Conservation (phyloP, 2,329 filamentous ascomycete species). For the Ophiosphaerella narmari region DNA sequence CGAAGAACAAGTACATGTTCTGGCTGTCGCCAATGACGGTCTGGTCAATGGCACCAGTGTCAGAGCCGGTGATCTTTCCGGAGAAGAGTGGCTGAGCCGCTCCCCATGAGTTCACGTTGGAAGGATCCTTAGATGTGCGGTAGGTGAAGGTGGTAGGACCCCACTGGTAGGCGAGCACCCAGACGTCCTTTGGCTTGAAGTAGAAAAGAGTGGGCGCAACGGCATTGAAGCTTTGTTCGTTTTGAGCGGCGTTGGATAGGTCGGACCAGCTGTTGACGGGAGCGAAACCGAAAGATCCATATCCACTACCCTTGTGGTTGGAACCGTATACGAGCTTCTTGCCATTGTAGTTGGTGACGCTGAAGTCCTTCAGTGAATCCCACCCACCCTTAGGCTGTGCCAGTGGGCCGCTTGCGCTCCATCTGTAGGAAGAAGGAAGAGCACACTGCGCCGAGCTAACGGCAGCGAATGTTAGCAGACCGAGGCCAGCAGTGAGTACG, state of each 20-base stretch:
- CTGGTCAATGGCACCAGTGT: slow-evolving; percentile 65
- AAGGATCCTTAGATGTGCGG: slow-evolving; percentile 62
- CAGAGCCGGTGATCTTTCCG: slow-evolving; percentile 57
- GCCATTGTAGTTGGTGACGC: slow-evolving; percentile 58
- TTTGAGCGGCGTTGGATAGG: slow-evolving; percentile 60
- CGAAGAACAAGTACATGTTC: slow-evolving; percentile 71
- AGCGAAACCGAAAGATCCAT: slow-evolving; percentile 64
- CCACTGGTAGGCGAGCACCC: slow-evolving; percentile 72
- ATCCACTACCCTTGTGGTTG: slow-evolving; percentile 51
- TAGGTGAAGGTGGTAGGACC: slow-evolving; percentile 64
- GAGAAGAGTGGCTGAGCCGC: slow-evolving; percentile 60
- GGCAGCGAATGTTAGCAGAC: slow-evolving; percentile 14
- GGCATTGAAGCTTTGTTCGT: slow-evolving; percentile 50
- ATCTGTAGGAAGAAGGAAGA: slow-evolving; percentile 61
- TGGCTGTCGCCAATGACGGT: slow-evolving; percentile 64
- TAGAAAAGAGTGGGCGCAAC: slow-evolving; percentile 68
- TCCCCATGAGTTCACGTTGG: slow-evolving; percentile 63
- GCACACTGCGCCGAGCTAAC: slow-evolving; percentile 46
- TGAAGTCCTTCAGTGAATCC: slow-evolving; percentile 68
- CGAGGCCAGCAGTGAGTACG: slow-evolving; percentile 4
- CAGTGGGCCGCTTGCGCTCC: slow-evolving; percentile 58
- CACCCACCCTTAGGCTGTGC: slow-evolving; percentile 60
- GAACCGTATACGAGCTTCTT: slow-evolving; percentile 66
- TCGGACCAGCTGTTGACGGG: slow-evolving; percentile 59
- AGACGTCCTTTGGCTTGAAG: slow-evolving; percentile 64